phyloP scores from a whole-genome alignment of 2,329 filamentous ascomycete species.

The Helotiales sp. region DNA sequence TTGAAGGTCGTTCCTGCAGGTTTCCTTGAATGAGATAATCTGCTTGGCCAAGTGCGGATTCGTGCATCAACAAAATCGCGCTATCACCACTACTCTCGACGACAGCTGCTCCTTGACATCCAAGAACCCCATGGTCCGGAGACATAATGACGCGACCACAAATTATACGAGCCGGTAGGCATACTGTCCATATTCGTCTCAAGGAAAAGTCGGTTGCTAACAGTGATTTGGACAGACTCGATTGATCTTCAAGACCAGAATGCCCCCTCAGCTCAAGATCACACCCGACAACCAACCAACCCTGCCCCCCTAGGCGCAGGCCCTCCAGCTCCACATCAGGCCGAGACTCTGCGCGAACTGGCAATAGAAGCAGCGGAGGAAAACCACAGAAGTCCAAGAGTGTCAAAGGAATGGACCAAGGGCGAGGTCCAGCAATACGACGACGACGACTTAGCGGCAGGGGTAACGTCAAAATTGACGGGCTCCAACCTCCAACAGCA shows the following conservation, averaged over 20 bases:
- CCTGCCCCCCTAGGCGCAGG: slow-evolving; percentile 56
- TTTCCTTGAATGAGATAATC: slow-evolving; percentile 25
- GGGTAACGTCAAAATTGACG: slow-evolving; percentile 49
- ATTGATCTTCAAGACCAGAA: slow-evolving; percentile 90
- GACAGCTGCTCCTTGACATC: slow-evolving; percentile 9
- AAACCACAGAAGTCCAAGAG: slow-evolving; percentile 65
- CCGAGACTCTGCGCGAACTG: slow-evolving; percentile 80
- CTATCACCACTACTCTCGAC: slow-evolving; percentile 16
- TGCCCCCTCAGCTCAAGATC: slow-evolving; percentile 83
- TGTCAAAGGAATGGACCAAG: slow-evolving; percentile 59
- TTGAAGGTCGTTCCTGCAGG: slow-evolving; percentile 7
- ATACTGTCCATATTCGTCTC: slow-evolving; percentile 12
- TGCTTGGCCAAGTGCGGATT: slow-evolving; percentile 25
- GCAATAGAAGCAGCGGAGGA: slow-evolving; percentile 78
- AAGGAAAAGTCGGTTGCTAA: slow-evolving; percentile 34
- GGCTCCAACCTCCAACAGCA: slow-evolving; percentile 51
- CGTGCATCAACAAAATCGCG: slow-evolving; percentile 28
- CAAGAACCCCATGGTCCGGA: slow-evolving; percentile 28
- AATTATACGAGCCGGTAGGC: slow-evolving; percentile 59
- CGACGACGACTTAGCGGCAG: slow-evolving; percentile 51
- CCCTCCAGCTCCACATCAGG: slow-evolving; percentile 74
- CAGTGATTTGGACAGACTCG: slow-evolving; percentile 67
- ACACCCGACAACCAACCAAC: slow-evolving; percentile 61
- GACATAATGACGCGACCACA: slow-evolving; percentile 58
- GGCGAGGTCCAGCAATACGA: slow-evolving; percentile 38